Evolutionary conservation across 106 monocot genomes (phyloP), one percentile per base, ranked within the genome.

Genomic region (Allium fistulosum): DNA sequence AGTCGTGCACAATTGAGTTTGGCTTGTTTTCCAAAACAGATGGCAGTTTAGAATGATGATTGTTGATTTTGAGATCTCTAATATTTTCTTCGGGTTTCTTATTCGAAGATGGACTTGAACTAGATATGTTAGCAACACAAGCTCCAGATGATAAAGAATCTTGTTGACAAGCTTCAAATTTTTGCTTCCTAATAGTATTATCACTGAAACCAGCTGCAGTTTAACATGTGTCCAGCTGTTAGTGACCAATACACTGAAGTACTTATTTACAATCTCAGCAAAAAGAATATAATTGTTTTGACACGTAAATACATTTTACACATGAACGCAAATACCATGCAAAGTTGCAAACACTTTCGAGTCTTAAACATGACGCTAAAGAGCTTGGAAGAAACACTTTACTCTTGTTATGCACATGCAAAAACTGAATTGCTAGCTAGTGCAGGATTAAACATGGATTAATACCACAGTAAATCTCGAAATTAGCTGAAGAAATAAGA

Each of bases 131-230:
- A 71, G 7, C 11, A 75, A 60, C 15, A 57, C 56, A 46, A 74
- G n/a, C 14, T 70, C 49, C 59, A 70, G 46, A 16, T 53, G 18
- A 14, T 55, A 46, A 13, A 16, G 49, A 45, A 26, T 53, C 53
- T 56, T 28, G 18, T 59, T 51, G 52, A 46, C 53, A 6, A 56
- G 59, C 66, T 53, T 62, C 68, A 56, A 26, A 28, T 17, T 55
- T 49, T 26, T 66, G 13, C 58, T 58, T 9, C 48, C 28, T 15
- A 57, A 28, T 48, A 14, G 26, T 50, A 17, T 46, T 26, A 0
- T 11, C 26, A 8, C 10, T 58, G n/a, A 46, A 17, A 12, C 62
- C 26, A 61, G 28, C 74, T 70, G 66, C 69, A 74, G 14, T 53
- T 37, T 17, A 73, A 52, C 14, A 73, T 22, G 46, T 55, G 63